Evolutionary conservation across 148 eudicot species (phyloP), one percentile per base, ranked within the genome.

Genomic region (Heliosperma pusillum): DNA sequence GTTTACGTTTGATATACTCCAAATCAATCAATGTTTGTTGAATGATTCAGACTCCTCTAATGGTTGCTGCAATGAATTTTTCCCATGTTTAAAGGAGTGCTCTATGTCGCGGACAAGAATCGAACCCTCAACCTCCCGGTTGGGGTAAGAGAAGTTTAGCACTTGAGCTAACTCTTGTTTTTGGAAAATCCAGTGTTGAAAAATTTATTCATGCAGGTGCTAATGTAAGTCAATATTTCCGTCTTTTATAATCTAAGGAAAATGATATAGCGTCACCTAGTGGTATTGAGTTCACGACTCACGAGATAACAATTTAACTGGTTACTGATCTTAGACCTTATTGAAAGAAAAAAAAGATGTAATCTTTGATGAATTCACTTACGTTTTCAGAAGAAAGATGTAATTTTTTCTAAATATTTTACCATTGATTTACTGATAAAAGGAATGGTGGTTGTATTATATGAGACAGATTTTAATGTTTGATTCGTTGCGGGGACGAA

Each of bases 1-100:
- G n/a, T n/a, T n/a, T n/a, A n/a, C n/a, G n/a, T n/a, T n/a, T n/a
- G n/a, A n/a, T n/a, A n/a, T n/a, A n/a, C n/a, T 26, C 50, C n/a
- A n/a, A 40, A 40, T 9, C 55, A 72, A 19, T 70, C 70, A 33
- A 60, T 47, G 60, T 69, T 40, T 64, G 72, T 62, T 61, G 76
- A 75, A 56, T 87, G 76, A 0, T 83, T 69, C 79, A 95, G 99
- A 95, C 97, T 77, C 99, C 99, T 67, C 82, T 95, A 24, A 95
- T 95, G 99, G 69, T 95, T 89, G 96, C 99, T 82, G 94, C 96
- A 81, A 92, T 90, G 89, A 86, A 88, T n/a, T n/a, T n/a, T n/a
- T n/a, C n/a, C n/a, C n/a, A n/a, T n/a, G n/a, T n/a, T n/a, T n/a
- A n/a, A n/a, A n/a, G n/a, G n/a, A n/a, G n/a, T n/a, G n/a, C n/a